Percentiles rank a stretch among this genome's conserved stretches.
These are phyloP conservation scores for Luffa aegyptiaca DNA, from an alignment of 306 rosid genomes.

Conservation along the genomic window DNA sequence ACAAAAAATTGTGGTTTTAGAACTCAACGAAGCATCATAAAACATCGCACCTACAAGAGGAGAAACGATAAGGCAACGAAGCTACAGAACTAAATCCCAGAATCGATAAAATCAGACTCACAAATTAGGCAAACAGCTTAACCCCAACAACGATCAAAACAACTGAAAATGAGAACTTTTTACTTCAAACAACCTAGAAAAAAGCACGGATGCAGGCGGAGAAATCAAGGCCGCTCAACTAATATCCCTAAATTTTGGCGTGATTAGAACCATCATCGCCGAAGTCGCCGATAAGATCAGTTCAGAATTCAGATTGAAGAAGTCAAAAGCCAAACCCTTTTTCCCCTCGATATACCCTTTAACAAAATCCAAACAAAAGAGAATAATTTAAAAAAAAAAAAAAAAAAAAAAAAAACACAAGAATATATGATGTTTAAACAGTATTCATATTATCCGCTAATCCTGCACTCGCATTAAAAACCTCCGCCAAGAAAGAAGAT, in stretches of 20 bases:
- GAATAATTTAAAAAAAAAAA: background rate
- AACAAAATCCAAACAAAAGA: background rate
- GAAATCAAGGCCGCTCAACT: slow-evolving; percentile 8
- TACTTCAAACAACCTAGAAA: background rate
- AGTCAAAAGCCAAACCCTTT: slow-evolving; percentile 8
- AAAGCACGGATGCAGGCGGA: background rate
- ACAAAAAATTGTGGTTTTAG: background rate
- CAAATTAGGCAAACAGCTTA: background rate
- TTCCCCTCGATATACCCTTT: background rate
- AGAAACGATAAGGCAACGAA: background rate
- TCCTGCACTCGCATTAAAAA: background rate
- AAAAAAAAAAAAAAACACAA: background rate
- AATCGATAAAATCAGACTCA: background rate
- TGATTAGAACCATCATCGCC: slow-evolving; percentile 1
- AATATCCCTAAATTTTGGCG: background rate
- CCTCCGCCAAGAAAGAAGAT: background rate
- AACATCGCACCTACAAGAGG: background rate
- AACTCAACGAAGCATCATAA: background rate
- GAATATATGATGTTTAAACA: background rate
- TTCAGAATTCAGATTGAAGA: slow-evolving; percentile 4
- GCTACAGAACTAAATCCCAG: background rate
- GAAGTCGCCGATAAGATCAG: slow-evolving; percentile 2
- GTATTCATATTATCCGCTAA: background rate
- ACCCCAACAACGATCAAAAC: background rate
- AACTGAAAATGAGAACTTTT: background rate